These are phyloP conservation scores for Amniculicola lignicola DNA, from an alignment of 495 filamentous ascomycete species.

Conservation along the genomic window DNA sequence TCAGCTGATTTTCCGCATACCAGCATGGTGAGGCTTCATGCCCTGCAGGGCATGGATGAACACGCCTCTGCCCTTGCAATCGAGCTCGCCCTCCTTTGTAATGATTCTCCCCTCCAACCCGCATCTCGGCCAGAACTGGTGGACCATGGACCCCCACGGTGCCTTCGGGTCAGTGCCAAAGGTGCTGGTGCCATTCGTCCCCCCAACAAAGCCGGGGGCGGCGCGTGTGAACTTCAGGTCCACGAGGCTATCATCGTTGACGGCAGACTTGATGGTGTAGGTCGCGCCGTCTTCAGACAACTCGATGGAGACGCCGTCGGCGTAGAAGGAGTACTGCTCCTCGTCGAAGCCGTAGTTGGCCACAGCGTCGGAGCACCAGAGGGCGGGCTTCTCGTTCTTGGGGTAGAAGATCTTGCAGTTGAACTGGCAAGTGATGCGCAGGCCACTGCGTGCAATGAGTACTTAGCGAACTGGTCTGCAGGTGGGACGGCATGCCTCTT, in stretches of 20 bases:
- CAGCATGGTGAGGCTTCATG: constrained; percentile 98
- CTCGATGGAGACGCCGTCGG: constrained; percentile 74
- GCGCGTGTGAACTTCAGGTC: constrained; percentile 74
- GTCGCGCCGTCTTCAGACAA: constrained; percentile 77
- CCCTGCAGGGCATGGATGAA: constrained; percentile 85
- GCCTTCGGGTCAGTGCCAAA: constrained; percentile 80
- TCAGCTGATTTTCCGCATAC: constrained; percentile 43
- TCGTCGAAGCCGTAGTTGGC: constrained; percentile 78
- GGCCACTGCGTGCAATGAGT: constrained; percentile 56
- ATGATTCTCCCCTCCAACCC: constrained; percentile 75
- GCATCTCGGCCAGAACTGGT: constrained; percentile 90
- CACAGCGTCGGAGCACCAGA: constrained; percentile 79
- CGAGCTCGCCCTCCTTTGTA: constrained; percentile 76
- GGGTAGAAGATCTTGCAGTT: constrained; percentile 85
- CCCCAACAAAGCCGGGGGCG: constrained; percentile 79
- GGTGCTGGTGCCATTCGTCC: constrained; percentile 78
- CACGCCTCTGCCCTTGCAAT: constrained; percentile 74
- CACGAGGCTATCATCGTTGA: constrained; percentile 71
- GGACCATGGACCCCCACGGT: constrained; percentile 90
- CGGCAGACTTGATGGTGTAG: constrained; percentile 81
- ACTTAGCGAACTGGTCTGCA: constrained; percentile 12
- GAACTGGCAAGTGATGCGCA: constrained; percentile 87
- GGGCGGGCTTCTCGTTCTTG: constrained; percentile 56
- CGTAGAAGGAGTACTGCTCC: constrained; percentile 75
- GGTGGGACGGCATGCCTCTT: constrained; percentile 42